phyloP scores from a whole-genome alignment of 768 basidiomycete species.

The Mycena galopus region DNA sequence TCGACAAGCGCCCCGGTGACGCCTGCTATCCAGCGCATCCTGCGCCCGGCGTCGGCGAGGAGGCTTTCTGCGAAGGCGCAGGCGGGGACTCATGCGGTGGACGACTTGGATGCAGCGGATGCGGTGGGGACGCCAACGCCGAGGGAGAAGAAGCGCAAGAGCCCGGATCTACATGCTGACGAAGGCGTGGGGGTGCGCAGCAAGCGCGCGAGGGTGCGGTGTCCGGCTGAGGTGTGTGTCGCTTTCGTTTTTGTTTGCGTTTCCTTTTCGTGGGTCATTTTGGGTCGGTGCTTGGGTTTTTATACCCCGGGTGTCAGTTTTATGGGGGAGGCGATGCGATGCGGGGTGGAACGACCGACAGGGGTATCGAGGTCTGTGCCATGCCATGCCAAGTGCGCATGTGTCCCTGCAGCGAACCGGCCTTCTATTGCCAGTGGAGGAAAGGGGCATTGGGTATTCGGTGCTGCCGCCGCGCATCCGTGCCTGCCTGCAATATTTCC shows the following conservation, averaged over 20 bases:
- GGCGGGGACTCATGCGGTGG: neutral
- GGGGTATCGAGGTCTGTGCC: too few species aligned
- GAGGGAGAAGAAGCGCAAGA: constrained; percentile 27
- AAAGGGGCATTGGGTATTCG: too few species aligned
- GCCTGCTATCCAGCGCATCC: neutral
- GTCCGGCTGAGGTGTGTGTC: constrained; percentile 27
- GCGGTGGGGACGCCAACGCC: neutral
- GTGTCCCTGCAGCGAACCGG: too few species aligned
- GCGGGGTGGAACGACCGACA: too few species aligned
- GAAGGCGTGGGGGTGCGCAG: neutral
- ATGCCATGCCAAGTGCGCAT: too few species aligned
- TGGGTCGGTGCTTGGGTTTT: too few species aligned
- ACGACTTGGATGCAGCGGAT: neutral
- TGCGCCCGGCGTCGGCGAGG: constrained; percentile 8
- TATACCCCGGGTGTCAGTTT: too few species aligned
- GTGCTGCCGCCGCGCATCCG: too few species aligned
- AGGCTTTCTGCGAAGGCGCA: neutral
- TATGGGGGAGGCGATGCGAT: too few species aligned
- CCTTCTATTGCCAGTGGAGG: too few species aligned
- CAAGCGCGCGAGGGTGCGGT: constrained; percentile 20
- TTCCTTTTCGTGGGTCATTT: neutral
- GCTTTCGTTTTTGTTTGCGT: neutral
- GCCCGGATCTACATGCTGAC: constrained; percentile 7
- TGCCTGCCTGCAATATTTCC: too few species aligned
- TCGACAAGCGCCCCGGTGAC: neutral